phyloP scores from a whole-genome alignment of 306 rosid genomes.

The Adenanthera pavonina region DNA sequence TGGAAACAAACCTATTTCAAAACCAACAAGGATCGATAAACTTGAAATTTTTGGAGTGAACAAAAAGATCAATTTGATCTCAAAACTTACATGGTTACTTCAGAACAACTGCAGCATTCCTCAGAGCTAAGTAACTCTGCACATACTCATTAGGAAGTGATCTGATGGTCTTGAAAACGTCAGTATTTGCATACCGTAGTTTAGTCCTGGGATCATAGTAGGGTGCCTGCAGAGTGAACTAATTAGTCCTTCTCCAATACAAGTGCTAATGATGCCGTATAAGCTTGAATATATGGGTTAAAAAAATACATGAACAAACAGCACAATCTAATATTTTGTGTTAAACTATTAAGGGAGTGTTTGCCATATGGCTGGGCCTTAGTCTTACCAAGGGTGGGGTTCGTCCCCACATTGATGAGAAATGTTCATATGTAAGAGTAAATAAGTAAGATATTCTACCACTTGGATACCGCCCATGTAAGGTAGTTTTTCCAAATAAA shows the following conservation, averaged over 20 bases:
- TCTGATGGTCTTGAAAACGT: constrained; percentile 79
- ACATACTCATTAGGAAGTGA: constrained; percentile 88
- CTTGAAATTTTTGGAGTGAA: not conserved
- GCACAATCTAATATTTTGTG: not conserved
- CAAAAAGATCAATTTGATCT: not conserved
- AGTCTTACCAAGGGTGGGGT: no score
- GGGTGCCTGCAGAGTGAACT: constrained; percentile 74
- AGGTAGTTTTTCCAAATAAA: no score
- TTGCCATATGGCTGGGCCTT: no score
- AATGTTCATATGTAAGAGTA: no score
- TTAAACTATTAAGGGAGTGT: no score
- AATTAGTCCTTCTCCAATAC: constrained; percentile 16
- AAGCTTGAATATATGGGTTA: constrained; percentile 8
- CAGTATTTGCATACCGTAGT: constrained; percentile 85
- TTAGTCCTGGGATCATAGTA: constrained; percentile 86
- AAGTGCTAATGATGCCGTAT: constrained; percentile 6
- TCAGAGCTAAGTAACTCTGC: constrained; percentile 78
- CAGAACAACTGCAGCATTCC: constrained; percentile 86
- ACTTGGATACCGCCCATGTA: no score
- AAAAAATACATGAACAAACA: not conserved
- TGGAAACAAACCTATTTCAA: constrained; percentile 8
- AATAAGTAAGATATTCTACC: no score
- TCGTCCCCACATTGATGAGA: no score
- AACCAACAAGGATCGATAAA: constrained; percentile 12
- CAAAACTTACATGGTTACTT: constrained; percentile 49